Base-by-base conservation (phyloP, 2,329 filamentous ascomycete genomes). In the Curvularia verruculosa region DNA sequence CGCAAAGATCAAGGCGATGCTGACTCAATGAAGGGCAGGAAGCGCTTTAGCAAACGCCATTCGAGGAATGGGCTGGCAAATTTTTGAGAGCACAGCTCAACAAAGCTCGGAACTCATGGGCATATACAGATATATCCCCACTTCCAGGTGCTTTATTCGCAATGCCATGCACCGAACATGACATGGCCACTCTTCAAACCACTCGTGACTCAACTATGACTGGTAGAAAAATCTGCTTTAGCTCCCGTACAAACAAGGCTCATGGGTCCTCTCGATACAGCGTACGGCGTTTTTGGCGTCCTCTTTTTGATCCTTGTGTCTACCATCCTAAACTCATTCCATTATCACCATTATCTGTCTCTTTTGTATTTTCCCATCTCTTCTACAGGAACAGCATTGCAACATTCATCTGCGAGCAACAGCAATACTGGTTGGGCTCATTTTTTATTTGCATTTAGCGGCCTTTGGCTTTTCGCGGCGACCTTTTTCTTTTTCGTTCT, bases 41-140 rank as follows among this genome's bases (percentile, higher is more conserved):
- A 87, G 71, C 78, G 85, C 47, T 98, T 97, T 78, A 96, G 92
- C 79, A 95, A 95, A 78, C 84, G 94, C 66, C 92, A 96, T 78
- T 96, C 91, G 15, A 96, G 96, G 79, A 96, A 92, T 75, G 93
- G 94, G n/a, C 84, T 96, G 47, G 92, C 92, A 26, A 90, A 93
- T 47, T 96, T 97, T 73, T 96, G 46, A 47, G 48, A 34, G 26
- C n/a, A 10, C 18, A 31, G 46, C 34, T 4, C 21, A 26, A 41
- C 23, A 24, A 12, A 24, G 37, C 31, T 24, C 28, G 37, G 26
- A 52, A 37, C 26, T 19, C 24, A 18, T 23, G 43, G 28, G 49
- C 18, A 28, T 23, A 36, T 40, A 18, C 54, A 39, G 29, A 34
- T 53, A 41, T 19, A 31, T 31, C 10, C 31, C 43, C 37, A 19